Percentiles rank a stretch among this genome's conserved stretches.
These are phyloP conservation scores for Rickenella mellea DNA, from an alignment of 768 basidiomycete species.

Conservation along the genomic window DNA sequence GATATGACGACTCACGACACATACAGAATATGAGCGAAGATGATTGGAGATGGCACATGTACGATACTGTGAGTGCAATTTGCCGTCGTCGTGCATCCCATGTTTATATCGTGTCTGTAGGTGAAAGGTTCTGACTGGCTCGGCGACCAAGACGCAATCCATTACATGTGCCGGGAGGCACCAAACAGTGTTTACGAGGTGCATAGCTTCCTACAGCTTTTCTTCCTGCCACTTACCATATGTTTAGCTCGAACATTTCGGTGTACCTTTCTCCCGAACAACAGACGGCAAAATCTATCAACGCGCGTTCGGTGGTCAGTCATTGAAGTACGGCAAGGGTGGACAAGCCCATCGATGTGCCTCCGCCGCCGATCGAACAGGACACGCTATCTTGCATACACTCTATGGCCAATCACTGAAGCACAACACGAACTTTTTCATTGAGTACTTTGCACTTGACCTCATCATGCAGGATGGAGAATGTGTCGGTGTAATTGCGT, in stretches of 20 bases:
- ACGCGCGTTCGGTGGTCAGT: slow-evolving; percentile 98
- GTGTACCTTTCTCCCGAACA: slow-evolving; percentile 97
- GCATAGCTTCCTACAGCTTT: slow-evolving; percentile 7
- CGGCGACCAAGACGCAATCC: slow-evolving; percentile 98
- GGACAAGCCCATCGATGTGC: slow-evolving; percentile 99
- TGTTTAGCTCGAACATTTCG: slow-evolving; percentile 89
- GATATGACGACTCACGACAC: background rate
- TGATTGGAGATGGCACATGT: slow-evolving; percentile 99
- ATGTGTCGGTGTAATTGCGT: slow-evolving; percentile 97
- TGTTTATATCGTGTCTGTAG: slow-evolving; percentile 27
- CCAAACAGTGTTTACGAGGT: slow-evolving; percentile 91
- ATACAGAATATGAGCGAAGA: slow-evolving; percentile 96
- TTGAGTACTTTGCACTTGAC: slow-evolving; percentile 99
- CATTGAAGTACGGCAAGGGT: slow-evolving; percentile 92
- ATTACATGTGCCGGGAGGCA: slow-evolving; percentile 99
- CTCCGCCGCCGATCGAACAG: slow-evolving; percentile 96
- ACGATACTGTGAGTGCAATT: slow-evolving; percentile 66
- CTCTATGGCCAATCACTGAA: slow-evolving; percentile 98
- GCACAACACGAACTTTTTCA: slow-evolving; percentile 99
- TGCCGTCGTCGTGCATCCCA: background rate
- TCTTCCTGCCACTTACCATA: slow-evolving; percentile 1
- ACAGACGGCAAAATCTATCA: slow-evolving; percentile 99
- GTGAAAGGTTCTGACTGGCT: slow-evolving; percentile 99
- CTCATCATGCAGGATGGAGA: slow-evolving; percentile 98
- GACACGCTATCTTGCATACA: slow-evolving; percentile 96